These are phyloP conservation scores for Zygosaccharomyces rouxii DNA, from an alignment of 805 yeast species.

Conservation along the genomic window DNA sequence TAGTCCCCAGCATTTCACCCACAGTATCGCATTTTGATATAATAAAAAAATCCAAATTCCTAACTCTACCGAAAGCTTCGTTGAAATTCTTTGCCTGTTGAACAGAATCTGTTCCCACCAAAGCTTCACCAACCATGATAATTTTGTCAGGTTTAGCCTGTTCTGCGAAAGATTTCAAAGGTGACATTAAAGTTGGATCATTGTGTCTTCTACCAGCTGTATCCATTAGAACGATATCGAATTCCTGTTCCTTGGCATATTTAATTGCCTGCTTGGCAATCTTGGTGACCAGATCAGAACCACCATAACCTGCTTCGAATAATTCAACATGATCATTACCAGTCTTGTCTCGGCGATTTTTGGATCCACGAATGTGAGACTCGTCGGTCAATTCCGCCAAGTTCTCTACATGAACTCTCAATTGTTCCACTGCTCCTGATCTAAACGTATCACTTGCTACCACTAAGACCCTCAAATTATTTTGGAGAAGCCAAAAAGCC, in stretches of 20 bases:
- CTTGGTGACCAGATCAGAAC: conserved; percentile 88
- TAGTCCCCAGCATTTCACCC: conserved; percentile 91
- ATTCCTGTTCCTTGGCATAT: conserved; percentile 62
- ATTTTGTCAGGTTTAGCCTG: conserved; percentile 94
- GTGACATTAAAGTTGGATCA: conserved; percentile 92
- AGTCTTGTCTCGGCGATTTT: conserved; percentile 35
- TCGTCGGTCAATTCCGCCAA: conserved; percentile 60
- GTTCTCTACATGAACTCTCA: conserved; percentile 88
- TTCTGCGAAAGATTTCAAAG: conserved; percentile 88
- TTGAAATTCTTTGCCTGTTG: conserved; percentile 92
- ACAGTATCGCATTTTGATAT: conserved; percentile 96
- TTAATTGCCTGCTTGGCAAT: conserved; percentile 89
- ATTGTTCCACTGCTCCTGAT: conserved; percentile 98
- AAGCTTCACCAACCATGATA: conserved; percentile 97
- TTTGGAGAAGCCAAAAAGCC: conserved; percentile 93
- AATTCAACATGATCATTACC: conserved; percentile 55
- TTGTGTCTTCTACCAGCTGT: conserved; percentile 98
- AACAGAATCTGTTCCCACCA: conserved; percentile 96
- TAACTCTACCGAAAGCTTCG: conserved; percentile 79
- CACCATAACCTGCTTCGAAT: conserved; percentile 94
- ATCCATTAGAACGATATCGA: conserved; percentile 86
- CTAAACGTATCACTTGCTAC: conserved; percentile 98
- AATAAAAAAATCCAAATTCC: conserved; percentile 83
- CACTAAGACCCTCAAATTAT: conserved; percentile 76
- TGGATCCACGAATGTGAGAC: conserved; percentile 36